Evolutionary conservation across 1,139 yeast genomes (phyloP).

Genomic region (Kurtzmaniella quercitrusa): DNA sequence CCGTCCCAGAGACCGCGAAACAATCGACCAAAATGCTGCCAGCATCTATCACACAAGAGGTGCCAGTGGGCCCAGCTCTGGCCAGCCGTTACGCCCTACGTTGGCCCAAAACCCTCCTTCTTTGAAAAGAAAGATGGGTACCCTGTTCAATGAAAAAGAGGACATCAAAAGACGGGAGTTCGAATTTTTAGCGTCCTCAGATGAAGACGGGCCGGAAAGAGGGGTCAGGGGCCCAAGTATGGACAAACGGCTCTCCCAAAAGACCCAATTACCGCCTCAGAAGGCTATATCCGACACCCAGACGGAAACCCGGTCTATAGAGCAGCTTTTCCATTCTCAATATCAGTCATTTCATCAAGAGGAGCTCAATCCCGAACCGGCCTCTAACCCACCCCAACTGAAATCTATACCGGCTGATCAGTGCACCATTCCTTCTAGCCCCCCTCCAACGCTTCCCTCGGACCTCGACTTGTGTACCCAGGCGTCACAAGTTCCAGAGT

Average conservation of each 20-base stretch:
- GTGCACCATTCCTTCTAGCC: neutral
- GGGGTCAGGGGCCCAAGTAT: slow-evolving; percentile 9
- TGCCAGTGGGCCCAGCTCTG: neutral
- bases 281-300: neutral
- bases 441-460: neutral
- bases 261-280: neutral
- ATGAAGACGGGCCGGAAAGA: slow-evolving; percentile 3
- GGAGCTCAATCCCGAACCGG: neutral
- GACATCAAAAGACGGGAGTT: slow-evolving; percentile 35
- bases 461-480: slow-evolving; percentile 5
- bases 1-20: slow-evolving; percentile 30
- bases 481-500: slow-evolving; percentile 4
- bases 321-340: slow-evolving; percentile 22
- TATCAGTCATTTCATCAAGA: slow-evolving; percentile 18
- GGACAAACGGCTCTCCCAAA: neutral
- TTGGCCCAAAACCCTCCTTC: slow-evolving; percentile 24
- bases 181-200: slow-evolving; percentile 9
- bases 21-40: slow-evolving; percentile 37
- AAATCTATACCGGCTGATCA: neutral
- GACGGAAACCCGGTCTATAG: slow-evolving; percentile 6
- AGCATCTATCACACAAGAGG: slow-evolving; percentile 33
- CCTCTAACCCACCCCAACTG: neutral
- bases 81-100: slow-evolving; percentile 14
- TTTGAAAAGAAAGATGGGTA: slow-evolving; percentile 43
- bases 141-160: slow-evolving; percentile 43